A percentile compares a stretch with the other conserved stretches of the same genome.
These are phyloP conservation scores for Litchi chinensis DNA, from an alignment of 345 rosid species.

Conservation along the genomic window DNA sequence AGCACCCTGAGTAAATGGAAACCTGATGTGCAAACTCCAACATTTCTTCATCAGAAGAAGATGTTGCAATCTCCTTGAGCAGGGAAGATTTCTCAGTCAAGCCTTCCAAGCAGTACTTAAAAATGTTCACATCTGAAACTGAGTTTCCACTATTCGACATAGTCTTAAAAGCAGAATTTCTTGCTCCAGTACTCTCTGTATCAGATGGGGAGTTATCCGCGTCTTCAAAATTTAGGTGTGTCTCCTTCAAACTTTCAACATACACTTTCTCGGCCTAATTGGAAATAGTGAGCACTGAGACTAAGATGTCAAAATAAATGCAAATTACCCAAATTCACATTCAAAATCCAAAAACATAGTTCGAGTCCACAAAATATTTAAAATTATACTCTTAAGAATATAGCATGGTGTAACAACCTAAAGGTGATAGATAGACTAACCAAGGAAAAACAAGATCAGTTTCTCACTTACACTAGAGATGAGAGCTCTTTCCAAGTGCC, in stretches of 20 bases:
- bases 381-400: background rate
- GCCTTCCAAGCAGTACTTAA: constrained; percentile 83
- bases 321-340: background rate
- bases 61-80: constrained; percentile 76
- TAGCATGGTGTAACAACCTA: background rate
- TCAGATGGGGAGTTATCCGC: constrained; percentile 54
- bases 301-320: constrained; percentile 1
- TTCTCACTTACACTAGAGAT: background rate
- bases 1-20: constrained; percentile 81
- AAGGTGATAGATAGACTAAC: constrained; percentile 4
- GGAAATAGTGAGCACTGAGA: background rate
- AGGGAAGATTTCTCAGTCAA: constrained; percentile 69
- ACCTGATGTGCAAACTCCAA: constrained; percentile 74
- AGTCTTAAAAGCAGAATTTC: constrained; percentile 42
- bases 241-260: constrained; percentile 35
- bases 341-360: constrained; percentile 7
- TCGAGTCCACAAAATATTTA: background rate
- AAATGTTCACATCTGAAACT: constrained; percentile 61
- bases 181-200: constrained; percentile 58
- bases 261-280: constrained; percentile 41
- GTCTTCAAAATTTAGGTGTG: constrained; percentile 40
- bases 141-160: constrained; percentile 39
- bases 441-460: background rate
- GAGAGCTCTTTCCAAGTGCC: background rate
- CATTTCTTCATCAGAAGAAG: constrained; percentile 64